Conservation (phyloP, 371 early-diverging fungal genomes). For the Zychaea mexicana region DNA sequence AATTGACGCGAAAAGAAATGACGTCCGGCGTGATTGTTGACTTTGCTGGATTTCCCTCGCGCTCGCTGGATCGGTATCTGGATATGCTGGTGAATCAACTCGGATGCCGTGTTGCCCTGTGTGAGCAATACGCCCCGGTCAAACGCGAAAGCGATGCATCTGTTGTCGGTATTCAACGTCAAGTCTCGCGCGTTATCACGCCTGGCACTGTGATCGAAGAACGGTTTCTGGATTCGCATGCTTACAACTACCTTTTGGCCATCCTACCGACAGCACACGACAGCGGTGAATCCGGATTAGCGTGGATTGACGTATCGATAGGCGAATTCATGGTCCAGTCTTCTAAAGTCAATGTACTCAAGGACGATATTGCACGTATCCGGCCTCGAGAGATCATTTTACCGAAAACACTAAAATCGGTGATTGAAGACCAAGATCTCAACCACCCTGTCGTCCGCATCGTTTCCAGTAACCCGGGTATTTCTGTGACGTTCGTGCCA, state of each 20-base stretch:
- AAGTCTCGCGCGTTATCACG: slow-evolving; percentile 82
- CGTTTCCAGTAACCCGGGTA: not conserved
- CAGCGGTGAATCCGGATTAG: slow-evolving; percentile 59
- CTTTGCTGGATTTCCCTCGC: slow-evolving; percentile 83
- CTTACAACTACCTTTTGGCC: slow-evolving; percentile 73
- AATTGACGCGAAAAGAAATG: slow-evolving; percentile 60
- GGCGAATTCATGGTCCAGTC: slow-evolving; percentile 83
- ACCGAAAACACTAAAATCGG: slow-evolving; percentile 34
- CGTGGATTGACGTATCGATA: slow-evolving; percentile 92
- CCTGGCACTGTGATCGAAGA: slow-evolving; percentile 89
- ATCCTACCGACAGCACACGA: slow-evolving; percentile 28
- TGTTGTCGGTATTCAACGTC: slow-evolving; percentile 57
- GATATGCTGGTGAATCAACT: slow-evolving; percentile 73
- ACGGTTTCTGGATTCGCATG: slow-evolving; percentile 57
- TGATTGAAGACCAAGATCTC: not conserved
- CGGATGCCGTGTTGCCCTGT: slow-evolving; percentile 80
- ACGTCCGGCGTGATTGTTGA: slow-evolving; percentile 42
- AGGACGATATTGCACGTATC: slow-evolving; percentile 78
- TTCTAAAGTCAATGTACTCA: slow-evolving; percentile 49
- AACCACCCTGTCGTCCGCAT: not conserved
- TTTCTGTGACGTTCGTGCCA: not conserved
- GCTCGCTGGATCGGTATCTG: slow-evolving; percentile 74
- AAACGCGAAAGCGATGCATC: slow-evolving; percentile 35
- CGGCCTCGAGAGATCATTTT: slow-evolving; percentile 84
- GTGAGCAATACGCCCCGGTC: slow-evolving; percentile 71